Percentiles rank a stretch among this genome's conserved stretches.
Conservation (phyloP, 257 asterid species). For the Solanum neorickii region DNA sequence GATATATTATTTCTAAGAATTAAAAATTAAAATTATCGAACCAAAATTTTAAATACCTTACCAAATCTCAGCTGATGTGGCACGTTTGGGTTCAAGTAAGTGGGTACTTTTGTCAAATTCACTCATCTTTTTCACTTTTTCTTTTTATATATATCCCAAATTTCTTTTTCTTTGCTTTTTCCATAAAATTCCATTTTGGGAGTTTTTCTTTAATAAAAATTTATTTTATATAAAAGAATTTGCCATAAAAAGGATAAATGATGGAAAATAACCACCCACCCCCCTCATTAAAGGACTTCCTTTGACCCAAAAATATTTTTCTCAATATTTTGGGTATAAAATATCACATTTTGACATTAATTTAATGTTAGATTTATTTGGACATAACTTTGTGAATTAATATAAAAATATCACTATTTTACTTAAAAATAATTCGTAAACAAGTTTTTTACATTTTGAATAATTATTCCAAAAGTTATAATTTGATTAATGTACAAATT, state of each 20-base stretch:
- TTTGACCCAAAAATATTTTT: not conserved
- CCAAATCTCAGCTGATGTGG: too few relatives aligned
- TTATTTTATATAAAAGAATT: too few relatives aligned
- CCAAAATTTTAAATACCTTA: not conserved
- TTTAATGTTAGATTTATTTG: not conserved
- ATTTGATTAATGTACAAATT: not conserved
- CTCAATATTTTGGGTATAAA: not conserved
- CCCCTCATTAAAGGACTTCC: not conserved
- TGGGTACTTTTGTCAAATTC: not conserved
- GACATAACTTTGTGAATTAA: not conserved
- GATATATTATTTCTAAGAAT: not conserved
- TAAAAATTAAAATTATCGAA: not conserved
- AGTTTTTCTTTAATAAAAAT: too few relatives aligned
- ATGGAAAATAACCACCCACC: not conserved
- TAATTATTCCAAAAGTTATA: not conserved
- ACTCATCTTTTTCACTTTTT: not conserved
- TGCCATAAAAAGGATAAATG: not conserved
- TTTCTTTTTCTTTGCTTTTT: not conserved
- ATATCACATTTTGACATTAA: not conserved
- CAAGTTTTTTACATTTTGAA: not conserved
- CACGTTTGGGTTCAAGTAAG: not conserved
- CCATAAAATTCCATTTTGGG: not conserved
- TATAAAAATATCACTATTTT: not conserved
- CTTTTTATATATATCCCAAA: not conserved
- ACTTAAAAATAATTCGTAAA: not conserved